Percentiles rank a stretch among this genome's conserved stretches.
These are phyloP conservation scores for Ceratobasidium sp. DNA, from an alignment of 1,284 basidiomycete species.

Conservation along the genomic window DNA sequence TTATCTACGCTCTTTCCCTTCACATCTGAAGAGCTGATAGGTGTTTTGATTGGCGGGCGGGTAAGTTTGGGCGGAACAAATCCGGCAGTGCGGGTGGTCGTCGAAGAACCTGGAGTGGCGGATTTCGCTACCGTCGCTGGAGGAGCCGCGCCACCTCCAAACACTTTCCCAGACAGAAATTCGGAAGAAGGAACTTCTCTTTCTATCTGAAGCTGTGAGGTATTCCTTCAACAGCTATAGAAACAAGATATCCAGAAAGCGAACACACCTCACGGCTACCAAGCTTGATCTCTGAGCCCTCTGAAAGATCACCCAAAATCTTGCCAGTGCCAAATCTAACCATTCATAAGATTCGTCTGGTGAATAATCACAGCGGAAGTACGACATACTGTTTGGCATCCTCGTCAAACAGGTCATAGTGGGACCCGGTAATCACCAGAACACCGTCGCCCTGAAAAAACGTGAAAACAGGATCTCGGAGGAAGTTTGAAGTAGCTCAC, in stretches of 20 bases:
- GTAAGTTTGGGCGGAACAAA: conserved; percentile 56
- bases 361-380: not conserved
- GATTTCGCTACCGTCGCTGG: conserved; percentile 47
- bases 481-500: conserved; percentile 46
- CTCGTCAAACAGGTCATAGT: conserved; percentile 59
- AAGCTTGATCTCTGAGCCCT: conserved; percentile 71
- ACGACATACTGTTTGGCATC: conserved; percentile 71
- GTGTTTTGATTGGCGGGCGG: conserved; percentile 51
- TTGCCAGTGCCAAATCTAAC: conserved; percentile 55
- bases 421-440: conserved; percentile 38
- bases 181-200: conserved; percentile 68
- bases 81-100: conserved; percentile 60
- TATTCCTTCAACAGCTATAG: not conserved
- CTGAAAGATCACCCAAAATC: conserved; percentile 57
- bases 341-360: not conserved
- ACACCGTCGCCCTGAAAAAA: conserved; percentile 46
- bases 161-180: conserved; percentile 75
- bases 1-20: conserved; percentile 59
- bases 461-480: conserved; percentile 23
- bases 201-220: conserved; percentile 60
- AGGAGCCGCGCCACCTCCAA: conserved; percentile 61
- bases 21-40: conserved; percentile 47
- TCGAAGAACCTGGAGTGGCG: conserved; percentile 50
- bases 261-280: conserved; percentile 79
- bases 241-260: not conserved